Evolutionary conservation across 2,329 filamentous ascomycete species (phyloP), one percentile per base, ranked within the genome.

Genomic region (Chaetomiaceae sp.): DNA sequence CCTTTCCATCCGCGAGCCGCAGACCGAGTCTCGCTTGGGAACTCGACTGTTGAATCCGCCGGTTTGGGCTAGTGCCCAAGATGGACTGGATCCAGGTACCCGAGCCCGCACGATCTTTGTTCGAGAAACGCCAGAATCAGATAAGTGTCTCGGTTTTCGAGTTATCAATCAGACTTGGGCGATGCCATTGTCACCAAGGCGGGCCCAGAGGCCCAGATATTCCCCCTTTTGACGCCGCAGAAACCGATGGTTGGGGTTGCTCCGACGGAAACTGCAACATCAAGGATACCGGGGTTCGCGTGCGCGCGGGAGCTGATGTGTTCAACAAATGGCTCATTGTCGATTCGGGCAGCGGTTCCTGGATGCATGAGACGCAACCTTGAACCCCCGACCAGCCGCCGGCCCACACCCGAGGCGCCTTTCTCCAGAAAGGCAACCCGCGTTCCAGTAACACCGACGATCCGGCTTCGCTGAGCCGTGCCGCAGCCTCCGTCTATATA

Each of bases 271-370:
- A 34, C 20, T 52, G 40, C 49, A 52, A 45, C 50, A 45, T 46
- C 54, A 51, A 50, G 54, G 48, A 25, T 51, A 23, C 47, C 47
- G 34, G 47, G 40, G 19, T 47, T 43, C 47, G 43, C 23, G 37
- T 20, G 43, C 17, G 23, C 15, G 42, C 33, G 47, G 47, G 22
- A 36, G 25, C 27, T 17, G 29, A 37, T 6, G 29, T 39, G 48
- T n/a, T 55, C 49, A n/a, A 40, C 45, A 56, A 56, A 56, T 56
- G 49, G 54, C 54, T 52, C 54, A 53, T 46, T 44, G 34, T 48
- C 40, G 44, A 51, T 49, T 27, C 22, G 44, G 38, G 29, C 39
- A 38, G n/a, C 20, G 20, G 7, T 15, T 49, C 17, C 36, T 27
- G 25, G 34, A 15, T 39, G 25, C 39, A 49, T 44, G 11, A 43